Evolutionary conservation across 2,329 filamentous ascomycete genomes (phyloP), one percentile per base, ranked within the genome.

Genomic region (Akanthomyces dipterigenus): DNA sequence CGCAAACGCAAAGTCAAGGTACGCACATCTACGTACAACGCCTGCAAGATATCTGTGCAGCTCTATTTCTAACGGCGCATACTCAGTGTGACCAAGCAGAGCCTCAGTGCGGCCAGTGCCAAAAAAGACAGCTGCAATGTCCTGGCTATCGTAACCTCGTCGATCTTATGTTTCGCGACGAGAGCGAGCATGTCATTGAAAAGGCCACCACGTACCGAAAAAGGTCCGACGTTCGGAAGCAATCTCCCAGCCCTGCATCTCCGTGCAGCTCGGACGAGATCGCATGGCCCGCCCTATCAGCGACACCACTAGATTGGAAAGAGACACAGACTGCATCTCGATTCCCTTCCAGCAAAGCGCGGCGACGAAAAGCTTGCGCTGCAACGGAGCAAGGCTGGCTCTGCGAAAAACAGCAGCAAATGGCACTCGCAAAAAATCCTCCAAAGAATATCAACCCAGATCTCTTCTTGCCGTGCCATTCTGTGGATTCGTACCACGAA

Each of bases 111-210:
- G 80, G 80, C 53, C 82, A 84, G 68, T 85, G 82, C 67, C 75
- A 77, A 55, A 82, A 82, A 67, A 77, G 80, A 46, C 75, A 79
- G 62, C 75, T 80, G 57, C 63, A 70, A 70, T 85, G 82, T 62
- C 81, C 82, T 36, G 82, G 82, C 60, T 85, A 85, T 65, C 74
- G 82, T 48, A 81, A 82, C 64, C 73, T 80, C 54, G 77, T 82
- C 45, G 82, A 84, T 64, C 75, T 84, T 63, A 82, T 84, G 75
- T 84, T 85, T 65, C 78, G 82, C 46, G 80, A 84, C 66, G 80
- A 84, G 68, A 84, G 79, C 64, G 77, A 76, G 36, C 80, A 82
- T 67, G 81, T 84, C 60, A 81, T 81, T 65, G 77, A 78, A 65
- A 83, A 81, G 70, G 79, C 78, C 50, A 76, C 74, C 57, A 75